Conservation (phyloP, 169 alveolate species). For the Plasmodium adleri region DNA sequence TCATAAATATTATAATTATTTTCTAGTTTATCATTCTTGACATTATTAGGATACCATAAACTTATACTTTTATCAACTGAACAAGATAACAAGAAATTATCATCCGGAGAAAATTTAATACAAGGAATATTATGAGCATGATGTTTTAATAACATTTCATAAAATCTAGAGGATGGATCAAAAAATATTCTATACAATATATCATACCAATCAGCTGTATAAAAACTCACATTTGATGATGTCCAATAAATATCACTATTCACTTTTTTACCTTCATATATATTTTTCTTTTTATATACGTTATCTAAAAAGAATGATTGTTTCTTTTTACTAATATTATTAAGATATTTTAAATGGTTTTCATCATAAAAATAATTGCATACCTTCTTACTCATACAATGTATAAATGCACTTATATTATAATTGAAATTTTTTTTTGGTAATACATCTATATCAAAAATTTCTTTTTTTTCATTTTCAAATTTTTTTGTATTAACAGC, state of each 20-base stretch:
- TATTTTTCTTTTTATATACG: neutral
- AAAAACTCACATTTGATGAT: conserved; percentile 53
- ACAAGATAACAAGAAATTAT: conserved; percentile 56
- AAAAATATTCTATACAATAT: conserved; percentile 51
- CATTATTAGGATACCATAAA: conserved; percentile 55
- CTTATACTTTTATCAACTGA: conserved; percentile 64
- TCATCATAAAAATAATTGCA: conserved; percentile 45
- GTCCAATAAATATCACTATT: conserved; percentile 45
- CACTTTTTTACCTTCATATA: neutral
- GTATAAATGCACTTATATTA: conserved; percentile 58
- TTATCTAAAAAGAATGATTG: conserved; percentile 1
- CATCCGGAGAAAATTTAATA: conserved; percentile 74
- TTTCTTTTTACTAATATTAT: neutral
- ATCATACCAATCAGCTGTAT: conserved; percentile 75
- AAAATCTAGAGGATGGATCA: conserved; percentile 56
- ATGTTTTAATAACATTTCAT: conserved; percentile 35
- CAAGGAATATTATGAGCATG: conserved; percentile 68
- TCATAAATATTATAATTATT: conserved; percentile 48
- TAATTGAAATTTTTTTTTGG: conserved; percentile 16
- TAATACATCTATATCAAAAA: no score
- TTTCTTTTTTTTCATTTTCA: no score
- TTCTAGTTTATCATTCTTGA: conserved; percentile 30
- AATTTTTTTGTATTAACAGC: no score
- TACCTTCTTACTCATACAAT: conserved; percentile 35
- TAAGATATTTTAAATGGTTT: conserved; percentile 16